A percentile compares a stretch with the other conserved stretches of the same genome.
phyloP scores from a whole-genome alignment of 140 eudicot species.

The Cichorium intybus region DNA sequence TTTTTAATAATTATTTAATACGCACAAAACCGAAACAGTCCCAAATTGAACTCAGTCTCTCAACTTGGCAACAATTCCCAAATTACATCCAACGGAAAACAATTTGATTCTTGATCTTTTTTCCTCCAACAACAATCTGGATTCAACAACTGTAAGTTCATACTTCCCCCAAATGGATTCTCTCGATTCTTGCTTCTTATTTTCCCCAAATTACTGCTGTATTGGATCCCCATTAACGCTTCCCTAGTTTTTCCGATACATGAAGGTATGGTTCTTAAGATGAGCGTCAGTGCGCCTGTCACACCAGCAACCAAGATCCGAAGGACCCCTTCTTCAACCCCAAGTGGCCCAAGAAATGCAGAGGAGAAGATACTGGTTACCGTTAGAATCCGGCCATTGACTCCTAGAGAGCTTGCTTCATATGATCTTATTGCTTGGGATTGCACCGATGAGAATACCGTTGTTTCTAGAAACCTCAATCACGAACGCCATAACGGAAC shows the following conservation, averaged over 20 bases:
- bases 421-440: conserved; percentile 96
- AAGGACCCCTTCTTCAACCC: conserved; percentile 48
- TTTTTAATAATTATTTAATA: background rate
- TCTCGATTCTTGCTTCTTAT: background rate
- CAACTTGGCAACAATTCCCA: conserved; percentile 13
- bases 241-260: conserved; percentile 1
- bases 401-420: conserved; percentile 62
- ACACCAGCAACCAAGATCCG: conserved; percentile 64
- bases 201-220: background rate
- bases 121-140: conserved; percentile 1
- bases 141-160: background rate
- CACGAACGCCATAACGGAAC: conserved; percentile 56
- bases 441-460: conserved; percentile 54
- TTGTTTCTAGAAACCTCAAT: conserved; percentile 64
- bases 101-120: conserved; percentile 4
- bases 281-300: conserved; percentile 48
- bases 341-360: conserved; percentile 42
- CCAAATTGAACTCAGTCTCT: background rate
- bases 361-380: conserved; percentile 91
- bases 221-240: background rate
- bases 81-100: conserved; percentile 4
- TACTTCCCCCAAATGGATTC: background rate
- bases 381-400: conserved; percentile 79
- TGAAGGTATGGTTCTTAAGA: conserved; percentile 13
- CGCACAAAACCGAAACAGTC: background rate